Percentiles rank a stretch among this genome's conserved stretches.
Evolutionary conservation across 768 basidiomycete genomes (phyloP).

Genomic region (Calocera cornea): DNA sequence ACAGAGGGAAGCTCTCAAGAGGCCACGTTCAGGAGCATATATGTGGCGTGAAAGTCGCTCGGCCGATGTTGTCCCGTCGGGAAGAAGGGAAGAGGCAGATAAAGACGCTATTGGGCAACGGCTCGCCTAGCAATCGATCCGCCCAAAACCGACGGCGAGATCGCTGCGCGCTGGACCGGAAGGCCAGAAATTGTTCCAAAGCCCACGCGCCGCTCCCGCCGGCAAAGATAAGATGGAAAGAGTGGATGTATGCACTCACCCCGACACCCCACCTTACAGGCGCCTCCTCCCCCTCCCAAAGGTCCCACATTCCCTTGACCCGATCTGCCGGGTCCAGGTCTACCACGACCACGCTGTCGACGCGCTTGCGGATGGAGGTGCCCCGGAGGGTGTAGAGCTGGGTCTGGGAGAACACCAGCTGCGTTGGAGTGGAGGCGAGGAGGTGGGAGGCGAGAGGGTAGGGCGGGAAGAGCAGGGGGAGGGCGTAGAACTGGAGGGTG

Average conservation of each 20-base stretch:
- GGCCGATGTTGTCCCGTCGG: no score
- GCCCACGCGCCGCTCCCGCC: no score
- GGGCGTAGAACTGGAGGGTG: background rate
- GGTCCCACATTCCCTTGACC: background rate
- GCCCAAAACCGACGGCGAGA: no score
- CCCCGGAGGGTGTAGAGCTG: background rate
- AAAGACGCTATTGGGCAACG: no score
- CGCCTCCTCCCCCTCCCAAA: background rate
- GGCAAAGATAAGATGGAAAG: background rate
- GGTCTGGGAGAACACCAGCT: background rate
- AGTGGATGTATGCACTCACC: constrained; percentile 1
- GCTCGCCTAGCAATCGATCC: no score
- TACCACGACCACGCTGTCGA: background rate
- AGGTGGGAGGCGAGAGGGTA: background rate
- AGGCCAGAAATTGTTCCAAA: no score
- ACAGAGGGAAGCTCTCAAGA: no score
- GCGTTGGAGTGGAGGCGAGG: background rate
- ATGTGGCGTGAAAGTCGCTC: no score
- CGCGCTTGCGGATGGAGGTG: background rate
- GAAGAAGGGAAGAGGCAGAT: no score
- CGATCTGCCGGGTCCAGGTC: background rate
- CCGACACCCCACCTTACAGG: background rate
- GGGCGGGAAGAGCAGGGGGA: background rate
- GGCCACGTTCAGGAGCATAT: no score
- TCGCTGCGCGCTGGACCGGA: no score